Percentiles rank a stretch among this genome's conserved stretches.
Conservation (phyloP, 108 stramenopile species). For the Cyclotella kingstonii region DNA sequence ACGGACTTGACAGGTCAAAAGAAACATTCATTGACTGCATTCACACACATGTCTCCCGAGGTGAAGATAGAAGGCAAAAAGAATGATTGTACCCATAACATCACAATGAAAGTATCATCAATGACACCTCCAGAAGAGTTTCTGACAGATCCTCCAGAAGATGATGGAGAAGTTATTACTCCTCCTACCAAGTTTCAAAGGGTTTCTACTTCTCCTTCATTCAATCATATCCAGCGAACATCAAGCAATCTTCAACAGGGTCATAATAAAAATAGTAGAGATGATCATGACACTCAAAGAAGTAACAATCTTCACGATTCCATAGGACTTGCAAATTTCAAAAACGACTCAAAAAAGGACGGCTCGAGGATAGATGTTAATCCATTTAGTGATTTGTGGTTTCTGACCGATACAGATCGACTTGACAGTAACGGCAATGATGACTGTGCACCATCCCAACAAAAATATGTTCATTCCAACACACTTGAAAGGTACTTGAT, state of each 20-base stretch:
- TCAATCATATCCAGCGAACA: too few species aligned
- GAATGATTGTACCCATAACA: background rate
- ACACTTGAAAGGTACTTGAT: constrained; percentile 33
- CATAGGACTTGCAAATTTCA: background rate
- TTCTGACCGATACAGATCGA: background rate
- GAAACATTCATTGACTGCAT: background rate
- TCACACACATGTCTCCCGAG: too few species aligned
- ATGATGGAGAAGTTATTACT: background rate
- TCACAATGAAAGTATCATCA: background rate
- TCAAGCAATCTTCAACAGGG: background rate
- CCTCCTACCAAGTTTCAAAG: background rate
- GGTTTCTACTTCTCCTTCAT: constrained; percentile 13
- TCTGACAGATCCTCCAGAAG: constrained; percentile 23
- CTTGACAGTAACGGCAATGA: background rate
- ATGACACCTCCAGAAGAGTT: constrained; percentile 37
- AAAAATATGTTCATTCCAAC: background rate
- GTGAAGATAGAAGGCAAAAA: background rate
- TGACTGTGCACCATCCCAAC: background rate
- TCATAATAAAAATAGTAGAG: too few species aligned
- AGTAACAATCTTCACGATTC: background rate
- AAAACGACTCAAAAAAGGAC: background rate
- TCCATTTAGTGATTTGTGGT: constrained; percentile 41
- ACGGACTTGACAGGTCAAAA: background rate
- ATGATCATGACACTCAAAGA: background rate
- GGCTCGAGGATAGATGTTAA: constrained; percentile 5